Base-by-base conservation (phyloP, 2,329 filamentous ascomycete species). In the Colletotrichum neosansevieriae region DNA sequence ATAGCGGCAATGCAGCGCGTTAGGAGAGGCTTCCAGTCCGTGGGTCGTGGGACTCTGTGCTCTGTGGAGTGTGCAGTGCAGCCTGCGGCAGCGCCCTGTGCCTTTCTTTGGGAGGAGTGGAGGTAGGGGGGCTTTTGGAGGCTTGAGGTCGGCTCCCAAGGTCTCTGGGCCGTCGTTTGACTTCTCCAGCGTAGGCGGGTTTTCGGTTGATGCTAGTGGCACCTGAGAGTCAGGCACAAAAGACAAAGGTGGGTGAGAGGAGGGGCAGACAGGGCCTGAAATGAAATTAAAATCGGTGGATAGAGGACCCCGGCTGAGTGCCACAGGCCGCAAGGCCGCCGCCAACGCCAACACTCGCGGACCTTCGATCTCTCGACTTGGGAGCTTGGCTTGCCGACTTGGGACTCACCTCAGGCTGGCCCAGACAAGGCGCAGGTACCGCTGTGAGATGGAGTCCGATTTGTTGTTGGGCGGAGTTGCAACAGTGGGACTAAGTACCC, bases 211-310 rank as follows among this genome's bases (percentile, higher is more conserved):
- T 68, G 65, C 53, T 68, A 65, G 61, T 56, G 61, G 54, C 65
- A 65, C 54, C 49, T 40, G 49, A 65, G 67, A 15, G 56, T 58
- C 67, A 67, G 50, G 63, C 44, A 67, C 50, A 29, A 24, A 17
- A 54, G 32, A 59, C 49, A 15, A 21, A 58, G 63, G 40, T 61
- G 63, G 63, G 36, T 62, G 67, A 15, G 36, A 56, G 42, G 66
- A 69, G 63, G 67, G 63, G 67, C 57, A 58, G 47, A 51, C 67
- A 61, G 63, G 62, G 63, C 67, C 57, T 69, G 67, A 69, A 69
- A 58, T 69, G 44, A 69, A 68, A 68, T 68, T 68, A 68, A 36
- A 29, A 58, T 59, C 53, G 61, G 61, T 65, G 61, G 53, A 68
- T 65, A 63, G 54, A 68, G 61, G 61, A 68, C 40, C 65, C 65